Evolutionary conservation across 1,284 basidiomycete genomes (phyloP).

Genomic region (Marasmius fiardii): DNA sequence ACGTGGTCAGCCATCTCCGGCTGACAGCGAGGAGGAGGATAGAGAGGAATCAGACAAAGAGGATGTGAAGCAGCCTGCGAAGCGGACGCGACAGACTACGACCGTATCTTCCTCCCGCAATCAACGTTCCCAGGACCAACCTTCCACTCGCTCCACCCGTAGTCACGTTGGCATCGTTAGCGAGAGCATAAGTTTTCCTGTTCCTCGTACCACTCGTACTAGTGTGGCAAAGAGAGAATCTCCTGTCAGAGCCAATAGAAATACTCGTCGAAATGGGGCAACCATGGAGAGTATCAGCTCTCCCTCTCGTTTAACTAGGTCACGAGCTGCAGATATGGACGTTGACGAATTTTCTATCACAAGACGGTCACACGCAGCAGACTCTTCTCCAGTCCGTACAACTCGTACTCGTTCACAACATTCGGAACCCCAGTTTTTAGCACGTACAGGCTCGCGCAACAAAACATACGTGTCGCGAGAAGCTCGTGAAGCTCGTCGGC

Average conservation of each 20-base stretch:
- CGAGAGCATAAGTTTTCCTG: background rate
- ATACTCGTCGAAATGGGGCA: background rate
- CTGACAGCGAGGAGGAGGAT: background rate
- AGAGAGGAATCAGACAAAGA: background rate
- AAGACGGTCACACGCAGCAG: background rate
- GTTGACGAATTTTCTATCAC: background rate
- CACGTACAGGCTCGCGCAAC: background rate
- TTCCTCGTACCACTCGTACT: background rate
- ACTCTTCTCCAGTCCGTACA: background rate
- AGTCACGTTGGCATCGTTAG: background rate
- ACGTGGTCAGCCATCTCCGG: background rate
- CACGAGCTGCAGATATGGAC: background rate
- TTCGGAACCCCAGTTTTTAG: background rate
- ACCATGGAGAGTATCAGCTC: background rate
- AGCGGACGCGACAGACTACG: background rate
- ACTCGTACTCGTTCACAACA: background rate
- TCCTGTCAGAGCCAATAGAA: background rate
- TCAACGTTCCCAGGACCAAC: background rate
- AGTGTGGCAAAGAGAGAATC: background rate
- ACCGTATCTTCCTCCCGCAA: background rate
- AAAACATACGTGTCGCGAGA: background rate
- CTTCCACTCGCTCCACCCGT: background rate
- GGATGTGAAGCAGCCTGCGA: background rate
- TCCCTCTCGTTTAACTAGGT: background rate
- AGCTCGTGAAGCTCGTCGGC: background rate